Evolutionary conservation across 2,329 filamentous ascomycete species (phyloP).

Genomic region (Paecilomyces sp.): DNA sequence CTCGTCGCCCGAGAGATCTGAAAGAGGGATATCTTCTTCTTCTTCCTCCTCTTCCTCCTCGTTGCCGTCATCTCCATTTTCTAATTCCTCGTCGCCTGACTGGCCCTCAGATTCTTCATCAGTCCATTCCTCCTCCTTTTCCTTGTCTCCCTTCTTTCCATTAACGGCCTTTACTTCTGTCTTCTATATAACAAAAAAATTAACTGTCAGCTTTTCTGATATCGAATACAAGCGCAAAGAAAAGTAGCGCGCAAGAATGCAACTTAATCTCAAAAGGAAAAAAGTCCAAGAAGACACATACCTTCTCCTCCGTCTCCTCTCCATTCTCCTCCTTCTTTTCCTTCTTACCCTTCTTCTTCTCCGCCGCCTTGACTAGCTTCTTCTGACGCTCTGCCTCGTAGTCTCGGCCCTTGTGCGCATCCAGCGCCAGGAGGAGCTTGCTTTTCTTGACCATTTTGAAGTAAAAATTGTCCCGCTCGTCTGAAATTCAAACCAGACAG

Average conservation of each 20-base stretch:
- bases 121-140: conserved; percentile 23
- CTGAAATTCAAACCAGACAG: not conserved
- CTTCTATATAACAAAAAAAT: conserved; percentile 1
- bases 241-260: not conserved
- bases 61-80: conserved; percentile 16
- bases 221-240: not conserved
- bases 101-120: conserved; percentile 21
- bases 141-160: conserved; percentile 14
- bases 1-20: conserved; percentile 75
- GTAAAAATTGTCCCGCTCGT: conserved; percentile 2
- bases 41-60: conserved; percentile 58
- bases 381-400: conserved; percentile 72
- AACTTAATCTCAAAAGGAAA: not conserved
- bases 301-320: conserved; percentile 5
- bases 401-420: conserved; percentile 55
- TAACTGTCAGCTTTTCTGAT: conserved; percentile 27
- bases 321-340: conserved; percentile 10
- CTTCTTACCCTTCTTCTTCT: conserved; percentile 37
- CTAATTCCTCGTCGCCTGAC: conserved; percentile 23
- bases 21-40: conserved; percentile 82
- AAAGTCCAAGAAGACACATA: not conserved
- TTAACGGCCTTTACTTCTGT: conserved; percentile 5
- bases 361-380: conserved; percentile 50
- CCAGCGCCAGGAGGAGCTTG: conserved; percentile 53
- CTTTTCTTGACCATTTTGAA: conserved; percentile 45